phyloP scores from a whole-genome alignment of 2,329 filamentous ascomycete genomes.

The Monosporascus cannonballus region DNA sequence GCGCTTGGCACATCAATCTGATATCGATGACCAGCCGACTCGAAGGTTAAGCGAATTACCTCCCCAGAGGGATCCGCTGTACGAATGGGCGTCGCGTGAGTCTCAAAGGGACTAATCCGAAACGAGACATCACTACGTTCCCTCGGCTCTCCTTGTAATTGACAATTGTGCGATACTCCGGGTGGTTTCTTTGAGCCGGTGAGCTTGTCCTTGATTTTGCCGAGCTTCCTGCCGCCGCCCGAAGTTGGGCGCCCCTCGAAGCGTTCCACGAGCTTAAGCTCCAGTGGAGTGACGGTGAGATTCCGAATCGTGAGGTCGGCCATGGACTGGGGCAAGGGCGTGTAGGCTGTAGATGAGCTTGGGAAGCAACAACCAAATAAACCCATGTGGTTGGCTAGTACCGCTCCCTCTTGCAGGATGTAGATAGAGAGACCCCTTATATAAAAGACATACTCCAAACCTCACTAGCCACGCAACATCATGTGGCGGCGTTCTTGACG shows the following conservation, averaged over 20 bases:
- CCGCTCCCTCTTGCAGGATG: too few relatives aligned
- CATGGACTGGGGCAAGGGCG: slow-evolving; percentile 27
- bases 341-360: slow-evolving; percentile 1
- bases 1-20: slow-evolving; percentile 66
- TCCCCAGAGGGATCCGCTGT: slow-evolving; percentile 55
- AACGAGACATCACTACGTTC: slow-evolving; percentile 57
- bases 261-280: slow-evolving; percentile 66
- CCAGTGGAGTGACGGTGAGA: slow-evolving; percentile 66
- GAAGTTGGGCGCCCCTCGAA: slow-evolving; percentile 50
- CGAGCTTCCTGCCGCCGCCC: slow-evolving; percentile 36
- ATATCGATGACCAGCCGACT: slow-evolving; percentile 58
- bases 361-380: slow-evolving; percentile 5
- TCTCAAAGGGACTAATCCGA: slow-evolving; percentile 61
- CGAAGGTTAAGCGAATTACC: slow-evolving; percentile 68
- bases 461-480: too few relatives aligned
- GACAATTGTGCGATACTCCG: slow-evolving; percentile 22
- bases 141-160: slow-evolving; percentile 54
- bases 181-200: slow-evolving; percentile 39
- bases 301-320: slow-evolving; percentile 70
- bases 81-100: slow-evolving; percentile 55
- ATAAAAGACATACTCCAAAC: too few relatives aligned
- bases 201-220: slow-evolving; percentile 38
- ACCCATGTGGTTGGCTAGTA: too few relatives aligned
- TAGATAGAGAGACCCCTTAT: too few relatives aligned
- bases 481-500: too few relatives aligned